These are phyloP conservation scores for Dendrobium catenatum DNA, from an alignment of 106 monocot genomes.

Conservation along the genomic window DNA sequence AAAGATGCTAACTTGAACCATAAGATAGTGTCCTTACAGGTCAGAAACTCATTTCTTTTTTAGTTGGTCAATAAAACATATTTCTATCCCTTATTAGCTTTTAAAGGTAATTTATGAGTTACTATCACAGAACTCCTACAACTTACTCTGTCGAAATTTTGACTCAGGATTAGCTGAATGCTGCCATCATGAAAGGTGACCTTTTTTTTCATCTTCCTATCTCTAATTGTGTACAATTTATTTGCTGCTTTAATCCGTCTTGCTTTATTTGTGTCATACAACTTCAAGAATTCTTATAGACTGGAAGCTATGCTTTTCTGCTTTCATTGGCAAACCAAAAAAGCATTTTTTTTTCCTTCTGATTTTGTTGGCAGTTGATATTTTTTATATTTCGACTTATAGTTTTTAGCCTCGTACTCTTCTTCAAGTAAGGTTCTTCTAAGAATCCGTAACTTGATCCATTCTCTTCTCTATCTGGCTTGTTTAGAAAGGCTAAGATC, in stretches of 20 bases:
- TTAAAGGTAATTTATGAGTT: not conserved
- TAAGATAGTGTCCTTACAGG: conserved; percentile 73
- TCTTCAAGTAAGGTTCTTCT: too few species aligned
- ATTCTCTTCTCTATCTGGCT: too few species aligned
- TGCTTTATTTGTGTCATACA: not conserved
- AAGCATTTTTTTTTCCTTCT: too few species aligned
- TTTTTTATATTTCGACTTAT: too few species aligned
- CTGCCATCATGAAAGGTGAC: conserved; percentile 93
- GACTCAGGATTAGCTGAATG: conserved; percentile 91
- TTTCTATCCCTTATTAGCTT: not conserved
- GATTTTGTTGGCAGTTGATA: too few species aligned
- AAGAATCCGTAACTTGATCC: too few species aligned
- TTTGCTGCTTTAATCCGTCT: not conserved
- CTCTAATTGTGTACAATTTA: not conserved
- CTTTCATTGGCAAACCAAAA: too few species aligned
- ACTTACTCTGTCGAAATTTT: conserved; percentile 82
- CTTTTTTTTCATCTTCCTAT: not conserved
- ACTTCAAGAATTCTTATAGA: not conserved
- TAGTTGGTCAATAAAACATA: not conserved
- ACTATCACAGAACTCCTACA: conserved; percentile 67
- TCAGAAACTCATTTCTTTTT: conserved; percentile 6
- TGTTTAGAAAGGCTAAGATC: too few species aligned
- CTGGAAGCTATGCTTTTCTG: not conserved
- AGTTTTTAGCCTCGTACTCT: too few species aligned
- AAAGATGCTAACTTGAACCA: conserved; percentile 20